phyloP scores from a whole-genome alignment of 371 early-diverging fungal genomes.

The Mortierella sp. region DNA sequence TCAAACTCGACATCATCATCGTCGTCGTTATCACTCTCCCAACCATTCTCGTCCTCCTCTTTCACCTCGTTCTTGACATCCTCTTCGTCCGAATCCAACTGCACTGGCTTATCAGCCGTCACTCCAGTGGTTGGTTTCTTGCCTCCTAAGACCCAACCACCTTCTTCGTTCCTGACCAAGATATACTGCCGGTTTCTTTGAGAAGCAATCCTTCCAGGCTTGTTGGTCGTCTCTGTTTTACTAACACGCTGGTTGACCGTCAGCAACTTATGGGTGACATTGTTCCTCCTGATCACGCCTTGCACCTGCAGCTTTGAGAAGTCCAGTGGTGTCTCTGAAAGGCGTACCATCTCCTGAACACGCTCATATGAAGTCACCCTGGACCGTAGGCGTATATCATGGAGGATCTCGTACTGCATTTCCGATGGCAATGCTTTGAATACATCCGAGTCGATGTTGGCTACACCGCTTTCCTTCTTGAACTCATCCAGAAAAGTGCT shows the following conservation, averaged over 20 bases:
- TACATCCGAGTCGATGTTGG: conserved; percentile 78
- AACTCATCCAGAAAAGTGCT: conserved; percentile 27
- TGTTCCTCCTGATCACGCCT: conserved; percentile 84
- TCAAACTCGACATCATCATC: conserved; percentile 55
- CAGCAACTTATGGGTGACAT: conserved; percentile 84
- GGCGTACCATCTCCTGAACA: conserved; percentile 76
- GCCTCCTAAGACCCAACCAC: conserved; percentile 78
- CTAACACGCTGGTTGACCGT: conserved; percentile 68
- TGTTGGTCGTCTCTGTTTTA: conserved; percentile 29
- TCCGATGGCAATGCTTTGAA: conserved; percentile 87
- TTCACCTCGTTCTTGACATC: conserved; percentile 48
- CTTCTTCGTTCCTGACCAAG: conserved; percentile 85
- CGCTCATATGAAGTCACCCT: conserved; percentile 85
- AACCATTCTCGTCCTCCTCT: conserved; percentile 51
- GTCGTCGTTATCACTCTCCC: conserved; percentile 54
- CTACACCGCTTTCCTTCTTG: conserved; percentile 61
- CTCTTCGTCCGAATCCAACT: conserved; percentile 53
- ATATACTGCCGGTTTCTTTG: conserved; percentile 86
- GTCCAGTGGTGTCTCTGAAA: conserved; percentile 74
- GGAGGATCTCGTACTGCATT: conserved; percentile 90
- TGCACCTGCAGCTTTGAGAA: conserved; percentile 94
- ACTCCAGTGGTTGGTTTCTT: conserved; percentile 43
- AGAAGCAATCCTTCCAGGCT: conserved; percentile 78
- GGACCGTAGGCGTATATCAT: conserved; percentile 85
- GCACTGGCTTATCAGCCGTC: conserved; percentile 43